Percentiles rank a stretch among this genome's conserved stretches.
These are phyloP conservation scores for Pezicula neosporulosa DNA, from an alignment of 2,329 filamentous ascomycete species.

Conservation along the genomic window DNA sequence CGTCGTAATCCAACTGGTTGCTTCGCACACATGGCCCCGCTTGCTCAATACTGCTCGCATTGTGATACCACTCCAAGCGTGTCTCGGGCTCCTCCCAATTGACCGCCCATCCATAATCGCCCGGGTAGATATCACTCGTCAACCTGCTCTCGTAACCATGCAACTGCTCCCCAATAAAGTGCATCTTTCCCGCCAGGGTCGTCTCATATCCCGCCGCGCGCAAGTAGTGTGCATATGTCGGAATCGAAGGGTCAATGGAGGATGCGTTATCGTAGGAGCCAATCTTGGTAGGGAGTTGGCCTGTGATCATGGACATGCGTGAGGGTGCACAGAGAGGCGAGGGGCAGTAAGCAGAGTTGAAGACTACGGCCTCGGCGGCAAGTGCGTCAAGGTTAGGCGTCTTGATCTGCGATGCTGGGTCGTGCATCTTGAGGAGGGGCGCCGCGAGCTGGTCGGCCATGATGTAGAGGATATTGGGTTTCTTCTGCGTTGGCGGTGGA, in stretches of 20 bases:
- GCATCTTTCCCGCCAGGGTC: slow-evolving; percentile 92
- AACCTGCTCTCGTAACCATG: slow-evolving; percentile 91
- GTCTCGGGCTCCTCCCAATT: slow-evolving; percentile 91
- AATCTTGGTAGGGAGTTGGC: slow-evolving; percentile 87
- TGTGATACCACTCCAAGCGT: slow-evolving; percentile 93
- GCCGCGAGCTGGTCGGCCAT: slow-evolving; percentile 96
- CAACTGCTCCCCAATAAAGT: slow-evolving; percentile 92
- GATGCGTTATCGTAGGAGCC: slow-evolving; percentile 89
- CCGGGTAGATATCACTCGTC: slow-evolving; percentile 94
- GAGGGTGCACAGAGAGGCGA: slow-evolving; percentile 90
- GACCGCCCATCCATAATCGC: slow-evolving; percentile 90
- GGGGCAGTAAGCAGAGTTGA: slow-evolving; percentile 92
- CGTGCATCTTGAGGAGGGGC: slow-evolving; percentile 88
- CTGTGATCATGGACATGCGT: slow-evolving; percentile 91
- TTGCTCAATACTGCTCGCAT: slow-evolving; percentile 88
- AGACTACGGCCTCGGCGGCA: slow-evolving; percentile 79
- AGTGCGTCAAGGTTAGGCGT: slow-evolving; percentile 86
- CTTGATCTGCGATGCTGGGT: slow-evolving; percentile 82
- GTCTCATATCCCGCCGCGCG: slow-evolving; percentile 85
- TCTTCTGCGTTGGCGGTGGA: slow-evolving; percentile 7
- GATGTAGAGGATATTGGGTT: slow-evolving; percentile 81
- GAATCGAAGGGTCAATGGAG: slow-evolving; percentile 77
- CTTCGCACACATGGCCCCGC: slow-evolving; percentile 85
- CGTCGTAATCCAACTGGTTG: slow-evolving; percentile 94
- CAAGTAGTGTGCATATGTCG: slow-evolving; percentile 91